These are phyloP conservation scores for Didymella pomorum DNA, from an alignment of 2,329 filamentous ascomycete genomes.

Conservation along the genomic window DNA sequence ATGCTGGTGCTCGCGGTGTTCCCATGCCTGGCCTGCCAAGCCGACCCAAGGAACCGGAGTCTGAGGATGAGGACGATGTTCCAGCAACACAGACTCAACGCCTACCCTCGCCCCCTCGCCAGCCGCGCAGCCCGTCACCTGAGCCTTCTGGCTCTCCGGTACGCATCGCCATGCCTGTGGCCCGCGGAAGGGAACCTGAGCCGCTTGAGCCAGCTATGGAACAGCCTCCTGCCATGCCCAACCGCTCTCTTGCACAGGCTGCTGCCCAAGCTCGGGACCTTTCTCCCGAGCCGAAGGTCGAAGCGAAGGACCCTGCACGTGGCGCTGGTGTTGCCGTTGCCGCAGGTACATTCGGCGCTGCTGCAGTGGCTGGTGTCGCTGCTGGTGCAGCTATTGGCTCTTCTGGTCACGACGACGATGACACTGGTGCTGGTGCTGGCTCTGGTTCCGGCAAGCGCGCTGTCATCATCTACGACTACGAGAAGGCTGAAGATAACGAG, in stretches of 20 bases:
- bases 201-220: slow-evolving; percentile 62
- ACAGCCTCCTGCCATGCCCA: slow-evolving; percentile 66
- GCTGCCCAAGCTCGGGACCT: slow-evolving; percentile 71
- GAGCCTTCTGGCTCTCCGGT: slow-evolving; percentile 75
- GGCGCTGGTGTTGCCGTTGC: slow-evolving; percentile 60
- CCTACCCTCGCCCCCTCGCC: slow-evolving; percentile 53
- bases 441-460: slow-evolving; percentile 71
- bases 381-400: slow-evolving; percentile 52
- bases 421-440: slow-evolving; percentile 33
- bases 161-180: slow-evolving; percentile 84
- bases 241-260: slow-evolving; percentile 67
- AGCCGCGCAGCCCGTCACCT: slow-evolving; percentile 56
- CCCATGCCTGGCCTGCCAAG: slow-evolving; percentile 79
- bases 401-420: slow-evolving; percentile 46
- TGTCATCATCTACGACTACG: slow-evolving; percentile 90
- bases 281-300: slow-evolving; percentile 68
- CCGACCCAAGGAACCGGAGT: slow-evolving; percentile 59
- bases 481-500: slow-evolving; percentile 97
- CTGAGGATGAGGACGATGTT: slow-evolving; percentile 55
- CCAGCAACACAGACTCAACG: slow-evolving; percentile 63
- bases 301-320: slow-evolving; percentile 64
- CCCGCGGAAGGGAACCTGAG: slow-evolving; percentile 64
- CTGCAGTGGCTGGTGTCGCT: slow-evolving; percentile 53
- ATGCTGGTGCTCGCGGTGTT: slow-evolving; percentile 68
- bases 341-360: slow-evolving; percentile 54